Percentiles rank a stretch among this genome's conserved stretches.
phyloP scores from a whole-genome alignment of 2,329 filamentous ascomycete genomes.

The Colletotrichum tanaceti region DNA sequence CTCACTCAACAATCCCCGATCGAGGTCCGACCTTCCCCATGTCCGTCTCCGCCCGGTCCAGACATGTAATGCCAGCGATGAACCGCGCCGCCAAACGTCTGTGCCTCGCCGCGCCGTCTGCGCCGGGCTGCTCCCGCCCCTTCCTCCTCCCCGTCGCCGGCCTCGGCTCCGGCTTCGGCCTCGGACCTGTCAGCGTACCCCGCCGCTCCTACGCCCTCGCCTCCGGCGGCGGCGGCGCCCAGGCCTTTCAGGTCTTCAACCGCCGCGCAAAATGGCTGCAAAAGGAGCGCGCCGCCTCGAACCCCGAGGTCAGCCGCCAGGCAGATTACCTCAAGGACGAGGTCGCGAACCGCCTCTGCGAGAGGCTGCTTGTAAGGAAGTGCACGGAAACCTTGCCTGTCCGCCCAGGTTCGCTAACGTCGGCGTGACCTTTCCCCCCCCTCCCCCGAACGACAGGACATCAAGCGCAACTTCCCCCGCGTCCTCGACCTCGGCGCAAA shows the following conservation, averaged over 20 bases:
- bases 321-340: conserved; percentile 96
- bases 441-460: conserved; percentile 70
- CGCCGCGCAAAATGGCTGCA: conserved; percentile 87
- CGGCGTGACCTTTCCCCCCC: too few relatives aligned
- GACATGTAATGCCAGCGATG: conserved; percentile 39
- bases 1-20: background rate
- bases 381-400: too few relatives aligned
- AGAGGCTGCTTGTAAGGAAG: conserved; percentile 77
- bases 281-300: conserved; percentile 83
- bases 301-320: conserved; percentile 77
- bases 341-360: conserved; percentile 84
- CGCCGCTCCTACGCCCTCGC: conserved; percentile 80
- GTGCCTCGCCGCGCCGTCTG: conserved; percentile 22
- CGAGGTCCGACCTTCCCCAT: conserved; percentile 15
- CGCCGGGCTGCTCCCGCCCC: conserved; percentile 21
- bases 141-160: conserved; percentile 6
- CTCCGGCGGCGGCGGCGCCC: conserved; percentile 78
- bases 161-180: background rate
- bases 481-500: conserved; percentile 96
- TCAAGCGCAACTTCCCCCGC: conserved; percentile 86
- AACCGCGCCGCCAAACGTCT: conserved; percentile 36
- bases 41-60: conserved; percentile 25
- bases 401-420: too few relatives aligned
- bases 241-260: conserved; percentile 92
- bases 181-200: conserved; percentile 4